Evolutionary conservation across 202 grass and related monocot genomes (phyloP), one percentile per base, ranked within the genome.

Genomic region (Setaria italica): DNA sequence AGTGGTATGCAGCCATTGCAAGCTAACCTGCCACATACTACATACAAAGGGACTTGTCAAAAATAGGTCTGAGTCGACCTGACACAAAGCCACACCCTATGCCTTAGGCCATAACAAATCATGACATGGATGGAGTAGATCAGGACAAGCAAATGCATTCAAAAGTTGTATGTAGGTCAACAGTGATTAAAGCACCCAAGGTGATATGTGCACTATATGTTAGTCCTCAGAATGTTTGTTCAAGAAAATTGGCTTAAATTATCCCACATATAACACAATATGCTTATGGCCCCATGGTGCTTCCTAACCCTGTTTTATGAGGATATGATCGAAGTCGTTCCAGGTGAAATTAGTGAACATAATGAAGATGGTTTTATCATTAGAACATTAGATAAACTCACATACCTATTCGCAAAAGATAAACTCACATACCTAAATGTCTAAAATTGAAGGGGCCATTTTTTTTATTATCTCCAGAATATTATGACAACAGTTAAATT

Each of bases 161-260:
- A 47, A 73, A 58, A 54, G 30, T 30, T 72, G 56, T 43, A 85
- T 3, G 0, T 30, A 30, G 20, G 16, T 10, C 66, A 73, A 80
- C 34, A 56, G 47, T 46, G 15, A 12, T n/a, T 29, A 43, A 37
- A 65, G 58, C 58, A 76, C 21, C 51, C 25, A 70, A 62, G 63
- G 53, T 81, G 77, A 43, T 59, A 48, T 60, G 30, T 58, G 16
- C 21, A 37, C 16, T 80, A 20, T 25, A 77, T 16, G 10, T 60
- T 75, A 68, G 21, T 85, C 20, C 21, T 76, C 62, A 60, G n/a
- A 70, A 80, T 80, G 35, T 48, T 43, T 69, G 53, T 57, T 34
- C 4, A 34, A 75, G 67, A 30, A 80, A 75, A 39, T 69, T 47
- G 77, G 15, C 21, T 65, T 62, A 76, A 84, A 80, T 51, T 80